Evolutionary conservation across 140 eudicot species (phyloP), one percentile per base, ranked within the genome.

Genomic region (Bidens hawaiensis): DNA sequence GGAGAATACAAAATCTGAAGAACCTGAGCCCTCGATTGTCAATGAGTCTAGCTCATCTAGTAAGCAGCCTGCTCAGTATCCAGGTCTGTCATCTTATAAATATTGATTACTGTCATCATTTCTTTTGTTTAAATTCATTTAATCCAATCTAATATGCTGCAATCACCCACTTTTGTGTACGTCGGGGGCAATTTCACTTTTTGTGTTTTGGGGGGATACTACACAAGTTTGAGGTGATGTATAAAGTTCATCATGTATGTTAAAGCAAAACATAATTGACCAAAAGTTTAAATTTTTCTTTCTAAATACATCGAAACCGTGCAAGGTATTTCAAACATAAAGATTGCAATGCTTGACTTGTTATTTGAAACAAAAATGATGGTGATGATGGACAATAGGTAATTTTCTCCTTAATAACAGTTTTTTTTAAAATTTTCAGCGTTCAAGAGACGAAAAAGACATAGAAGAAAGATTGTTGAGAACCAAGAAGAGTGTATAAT

Each of bases 361-460:
- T 19, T 50, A 33, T 31, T 13, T 28, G 33, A 52, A 19, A 19
- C 6, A 34, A 13, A 19, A 36, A 24, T 23, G 15, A 36, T 67
- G 42, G 9, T 63, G 6, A 43, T 43, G 56, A 25, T 42, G 41
- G 2, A 43, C 38, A 43, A 24, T 62, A 22, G 31, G 28, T 62
- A 26, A 25, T 28, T 19, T 59, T 22, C 17, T 59, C 17, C 25
- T 15, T 17, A 50, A 54, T 63, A 15, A 49, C 56, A 69, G n/a
- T 11, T 19, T 0, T 40, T 62, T 54, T 47, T 60, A 60, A 45
- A 53, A 26, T 33, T 28, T n/a, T 42, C 74, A 83, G 95, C 68
- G 83, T 77, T 85, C 64, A 91, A 87, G 66, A 84, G 85, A 48
- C 70, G 99, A 73, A 93, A 93, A 65, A 48, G 82, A 26, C 89